Base-by-base conservation (phyloP, 306 rosid genomes). In the Pyrus communis region DNA sequence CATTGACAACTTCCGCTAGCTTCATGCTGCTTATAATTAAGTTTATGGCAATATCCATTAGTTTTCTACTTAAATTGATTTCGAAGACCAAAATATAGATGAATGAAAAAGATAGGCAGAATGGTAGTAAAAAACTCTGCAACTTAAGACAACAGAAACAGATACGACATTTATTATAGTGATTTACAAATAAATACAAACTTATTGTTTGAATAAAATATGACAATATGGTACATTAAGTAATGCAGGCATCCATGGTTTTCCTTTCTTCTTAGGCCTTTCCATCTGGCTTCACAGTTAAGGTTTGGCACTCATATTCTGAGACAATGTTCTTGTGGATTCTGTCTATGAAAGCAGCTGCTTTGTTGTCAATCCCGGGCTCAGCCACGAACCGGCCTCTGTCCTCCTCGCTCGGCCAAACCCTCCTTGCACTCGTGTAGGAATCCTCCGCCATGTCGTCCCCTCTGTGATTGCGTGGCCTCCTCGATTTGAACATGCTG, bases 381-480 rank as follows among this genome's bases (percentile, higher is more conserved):
- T 90, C 97, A 18, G 94, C 97, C 0, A 90, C 93, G 7, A 91
- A 86, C 0, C 84, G 76, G 11, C 79, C 88, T 81, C 73, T 89
- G 80, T 94, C 98, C 27, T 81, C 93, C 12, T 92, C 95, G 63
- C 96, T 94, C 3, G 96, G 96, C 94, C 93, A 92, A 25, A 90
- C 85, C 85, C 76, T 90, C 22, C 79, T 59, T 2, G 75, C 49
- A 69, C 84, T 90, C 61, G 69, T 9, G 21, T 84, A 75, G 19
- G 84, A 90, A 3, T 88, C 89, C 59, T 88, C 79, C 15, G 5
- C 28, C 14, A 23, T 73, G 51, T 67, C 70, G 7, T 82, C 79
- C 38, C 60, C 78, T 23, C 83, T 71, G 70, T 82, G 9, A 15
- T 49, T 49, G 55, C 7, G 77, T 4, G 72, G 67, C 64, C 64